A percentile compares a stretch with the other conserved stretches of the same genome.
phyloP scores from a whole-genome alignment of 1,139 yeast species.

The Hansenula sp. region DNA sequence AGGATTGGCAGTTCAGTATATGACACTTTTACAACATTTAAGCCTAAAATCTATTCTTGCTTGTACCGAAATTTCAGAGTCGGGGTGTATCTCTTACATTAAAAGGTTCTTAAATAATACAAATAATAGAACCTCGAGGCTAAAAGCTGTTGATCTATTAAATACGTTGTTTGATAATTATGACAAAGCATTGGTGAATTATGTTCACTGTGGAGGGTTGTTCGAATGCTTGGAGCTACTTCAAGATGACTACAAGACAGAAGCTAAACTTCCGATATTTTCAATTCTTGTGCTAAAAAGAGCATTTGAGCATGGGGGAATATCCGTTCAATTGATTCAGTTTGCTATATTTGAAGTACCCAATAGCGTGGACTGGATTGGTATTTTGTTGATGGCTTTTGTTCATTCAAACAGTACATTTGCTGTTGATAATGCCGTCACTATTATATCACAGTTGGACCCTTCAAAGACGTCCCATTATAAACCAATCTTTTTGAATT shows the following conservation, averaged over 20 bases:
- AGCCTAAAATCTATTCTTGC: not conserved
- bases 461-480: conserved; percentile 39
- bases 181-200: conserved; percentile 41
- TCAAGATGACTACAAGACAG: conserved; percentile 48
- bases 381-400: conserved; percentile 19
- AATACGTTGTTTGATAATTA: conserved; percentile 33
- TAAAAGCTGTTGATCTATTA: conserved; percentile 40
- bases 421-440: conserved; percentile 32
- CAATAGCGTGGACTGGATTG: conserved; percentile 21
- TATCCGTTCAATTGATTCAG: conserved; percentile 7
- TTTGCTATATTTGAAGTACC: conserved; percentile 9
- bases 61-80: not conserved
- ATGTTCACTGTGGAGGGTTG: conserved; percentile 56
- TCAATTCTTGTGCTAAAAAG: conserved; percentile 29
- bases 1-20: not conserved
- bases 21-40: conserved; percentile 6
- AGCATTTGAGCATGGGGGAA: conserved; percentile 3
- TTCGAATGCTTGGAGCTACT: conserved; percentile 46
- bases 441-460: conserved; percentile 38
- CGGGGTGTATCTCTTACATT: not conserved
- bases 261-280: conserved; percentile 43
- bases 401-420: conserved; percentile 7
- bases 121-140: not conserved
- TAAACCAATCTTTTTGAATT: conserved; percentile 41
- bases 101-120: not conserved